Base-by-base conservation (phyloP, 2,329 filamentous ascomycete genomes). In the Apiospora malaysiana region DNA sequence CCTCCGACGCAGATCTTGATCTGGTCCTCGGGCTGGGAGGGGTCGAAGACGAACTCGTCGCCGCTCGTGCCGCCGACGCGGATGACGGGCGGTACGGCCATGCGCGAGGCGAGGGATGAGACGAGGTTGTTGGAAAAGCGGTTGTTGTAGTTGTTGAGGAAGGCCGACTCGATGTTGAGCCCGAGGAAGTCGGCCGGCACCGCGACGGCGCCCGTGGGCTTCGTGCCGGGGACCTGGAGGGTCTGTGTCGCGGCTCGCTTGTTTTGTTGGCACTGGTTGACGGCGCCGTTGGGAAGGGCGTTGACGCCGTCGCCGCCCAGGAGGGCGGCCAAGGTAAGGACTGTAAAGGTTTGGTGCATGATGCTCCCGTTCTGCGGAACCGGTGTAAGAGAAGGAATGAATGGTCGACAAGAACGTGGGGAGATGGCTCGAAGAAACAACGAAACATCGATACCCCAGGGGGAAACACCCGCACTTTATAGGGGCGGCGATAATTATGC, bases 221-320 rank as follows among this genome's bases (percentile, higher is more conserved):
- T 45, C 12, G n/a, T 69, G 18, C 16, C 59, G 56, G 66, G 40
- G 51, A 71, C 49, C 6, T 37, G 27, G 40, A 69, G 67, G 21
- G 67, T 71, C 51, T 71, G 23, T 18, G 69, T 68, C 25, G 49
- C 25, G 5, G 23, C 47, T 5, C 51, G 16, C 27, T 59, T 59
- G 25, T 32, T 14, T 25, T 18, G 49, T 8, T 23, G 46, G 43
- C 18, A 14, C 3, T 49, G n/a, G 46, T 10, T 7, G 84, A 83
- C 68, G 87, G 82, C 82, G 85, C 85, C 1, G 81, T 83, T n/a
- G 84, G 87, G 73, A 74, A 88, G 66, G 51, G 51, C 51, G 18
- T 32, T 16, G 49, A 56, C 51, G 27, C 49, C 16, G 49, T 18
- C 18, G 51, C 51, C 47, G 47, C 47, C 51, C 51, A 59, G 51